Percentiles rank a stretch among this genome's conserved stretches.
Conservation (phyloP, 208 protist genomes). For the Trypanosoma vivax region DNA sequence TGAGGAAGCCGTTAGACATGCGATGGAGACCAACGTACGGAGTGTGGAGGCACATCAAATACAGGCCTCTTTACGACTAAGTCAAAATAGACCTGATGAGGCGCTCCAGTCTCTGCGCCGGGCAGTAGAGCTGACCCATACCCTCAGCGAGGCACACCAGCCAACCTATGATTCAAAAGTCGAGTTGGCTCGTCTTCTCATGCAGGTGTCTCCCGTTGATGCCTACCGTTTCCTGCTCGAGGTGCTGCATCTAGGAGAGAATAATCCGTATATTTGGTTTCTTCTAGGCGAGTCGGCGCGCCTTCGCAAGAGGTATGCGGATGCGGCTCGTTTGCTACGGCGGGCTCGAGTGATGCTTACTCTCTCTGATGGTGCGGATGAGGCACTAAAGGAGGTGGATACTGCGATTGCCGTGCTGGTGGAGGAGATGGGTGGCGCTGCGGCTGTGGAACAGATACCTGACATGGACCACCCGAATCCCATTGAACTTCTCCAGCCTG, state of each 20-base stretch:
- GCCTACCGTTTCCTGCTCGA: slow-evolving; percentile 78
- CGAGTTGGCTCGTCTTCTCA: slow-evolving; percentile 82
- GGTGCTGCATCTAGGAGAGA: slow-evolving; percentile 85
- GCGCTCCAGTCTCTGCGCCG: slow-evolving; percentile 50
- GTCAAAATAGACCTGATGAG: slow-evolving; percentile 66
- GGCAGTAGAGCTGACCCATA: slow-evolving; percentile 75
- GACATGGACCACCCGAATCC: slow-evolving; percentile 82
- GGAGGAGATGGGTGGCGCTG: slow-evolving; percentile 80
- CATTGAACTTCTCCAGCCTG: slow-evolving; percentile 67
- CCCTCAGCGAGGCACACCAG: slow-evolving; percentile 78
- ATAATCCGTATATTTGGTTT: slow-evolving; percentile 91
- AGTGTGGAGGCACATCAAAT: slow-evolving; percentile 81
- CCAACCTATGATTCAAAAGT: slow-evolving; percentile 89
- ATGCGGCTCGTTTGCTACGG: slow-evolving; percentile 75
- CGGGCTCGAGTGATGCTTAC: slow-evolving; percentile 81
- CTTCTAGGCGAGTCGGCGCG: slow-evolving; percentile 84
- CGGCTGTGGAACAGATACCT: slow-evolving; percentile 52
- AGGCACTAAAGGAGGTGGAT: slow-evolving; percentile 72
- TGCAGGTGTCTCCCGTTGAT: slow-evolving; percentile 76
- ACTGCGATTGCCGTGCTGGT: slow-evolving; percentile 69
- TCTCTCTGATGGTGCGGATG: slow-evolving; percentile 39
- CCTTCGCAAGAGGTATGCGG: slow-evolving; percentile 61
- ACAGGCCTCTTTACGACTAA: slow-evolving; percentile 74
- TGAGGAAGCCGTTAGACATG: slow-evolving; percentile 49
- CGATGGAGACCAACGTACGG: slow-evolving; percentile 40